phyloP scores from a whole-genome alignment of 495 filamentous ascomycete genomes.

The Glutinoglossum americanum region DNA sequence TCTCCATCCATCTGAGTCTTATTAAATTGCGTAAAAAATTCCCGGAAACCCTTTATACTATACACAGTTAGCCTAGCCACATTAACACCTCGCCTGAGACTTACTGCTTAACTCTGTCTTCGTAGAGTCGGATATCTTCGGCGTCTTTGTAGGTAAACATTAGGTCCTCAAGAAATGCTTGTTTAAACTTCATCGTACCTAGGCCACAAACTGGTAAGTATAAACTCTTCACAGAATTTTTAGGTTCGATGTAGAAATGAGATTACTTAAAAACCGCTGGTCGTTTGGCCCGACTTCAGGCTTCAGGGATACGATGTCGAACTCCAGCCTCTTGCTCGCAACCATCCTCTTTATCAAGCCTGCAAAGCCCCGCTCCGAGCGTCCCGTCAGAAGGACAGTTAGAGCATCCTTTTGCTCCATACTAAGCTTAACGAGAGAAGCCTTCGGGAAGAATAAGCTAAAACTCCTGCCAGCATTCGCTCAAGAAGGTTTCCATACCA shows the following conservation, averaged over 20 bases:
- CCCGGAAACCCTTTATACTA: constrained; percentile 52
- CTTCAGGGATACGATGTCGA: constrained; percentile 79
- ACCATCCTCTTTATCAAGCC: constrained; percentile 71
- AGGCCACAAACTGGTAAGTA: background rate
- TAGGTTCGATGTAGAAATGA: background rate
- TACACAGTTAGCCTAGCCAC: background rate
- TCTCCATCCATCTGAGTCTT: constrained; percentile 17
- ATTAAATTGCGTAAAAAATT: constrained; percentile 61
- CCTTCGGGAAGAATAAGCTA: constrained; percentile 18
- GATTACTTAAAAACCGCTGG: constrained; percentile 37
- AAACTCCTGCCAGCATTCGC: background rate
- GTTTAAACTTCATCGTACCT: constrained; percentile 71
- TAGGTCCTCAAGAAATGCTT: constrained; percentile 54
- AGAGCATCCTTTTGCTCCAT: constrained; percentile 77
- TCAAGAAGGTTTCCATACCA: constrained; percentile 15
- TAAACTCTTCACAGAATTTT: background rate
- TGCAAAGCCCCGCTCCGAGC: constrained; percentile 52
- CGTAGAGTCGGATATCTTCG: constrained; percentile 56
- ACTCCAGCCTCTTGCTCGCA: constrained; percentile 52
- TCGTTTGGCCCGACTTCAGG: constrained; percentile 59
- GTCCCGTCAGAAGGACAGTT: constrained; percentile 75
- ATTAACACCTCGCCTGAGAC: constrained; percentile 4
- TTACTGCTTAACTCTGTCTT: constrained; percentile 43
- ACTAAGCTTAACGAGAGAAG: constrained; percentile 58
- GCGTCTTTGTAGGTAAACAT: constrained; percentile 67